phyloP scores from a whole-genome alignment of 108 stramenopile species.

The Pseudonitzschia multistriata region DNA sequence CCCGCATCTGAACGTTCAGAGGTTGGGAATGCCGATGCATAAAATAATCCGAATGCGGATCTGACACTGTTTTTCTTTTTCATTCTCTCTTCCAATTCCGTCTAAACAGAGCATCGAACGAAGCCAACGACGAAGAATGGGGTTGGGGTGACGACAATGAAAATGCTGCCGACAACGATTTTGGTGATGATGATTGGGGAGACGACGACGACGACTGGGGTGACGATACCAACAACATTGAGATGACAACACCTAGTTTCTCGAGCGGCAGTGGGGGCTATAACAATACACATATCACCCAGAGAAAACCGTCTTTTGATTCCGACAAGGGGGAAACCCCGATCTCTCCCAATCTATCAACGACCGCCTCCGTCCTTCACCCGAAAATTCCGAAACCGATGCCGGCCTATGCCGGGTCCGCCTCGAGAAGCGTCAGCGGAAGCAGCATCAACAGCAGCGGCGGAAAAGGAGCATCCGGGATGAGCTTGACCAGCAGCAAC shows the following conservation, averaged over 20 bases:
- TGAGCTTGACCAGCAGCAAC: too few relatives aligned
- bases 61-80: not conserved
- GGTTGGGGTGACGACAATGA: conserved; percentile 1
- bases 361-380: not conserved
- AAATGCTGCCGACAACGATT: not conserved
- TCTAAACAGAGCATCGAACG: not conserved
- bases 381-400: not conserved
- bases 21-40: not conserved
- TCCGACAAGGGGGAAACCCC: not conserved
- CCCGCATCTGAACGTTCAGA: not conserved
- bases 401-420: not conserved
- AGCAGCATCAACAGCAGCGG: not conserved
- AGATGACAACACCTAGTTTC: conserved; percentile 1
- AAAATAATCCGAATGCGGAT: not conserved
- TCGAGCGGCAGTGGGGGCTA: not conserved
- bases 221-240: conserved; percentile 22
- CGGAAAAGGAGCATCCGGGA: too few relatives aligned
- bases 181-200: conserved; percentile 48
- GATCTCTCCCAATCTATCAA: not conserved
- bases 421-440: not conserved
- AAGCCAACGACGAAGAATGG: not conserved
- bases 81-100: not conserved
- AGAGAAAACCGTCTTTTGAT: conserved; percentile 5
- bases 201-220: conserved; percentile 54
- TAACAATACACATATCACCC: not conserved